phyloP scores from a whole-genome alignment of 129 eudicot species.

The Lonicera japonica region DNA sequence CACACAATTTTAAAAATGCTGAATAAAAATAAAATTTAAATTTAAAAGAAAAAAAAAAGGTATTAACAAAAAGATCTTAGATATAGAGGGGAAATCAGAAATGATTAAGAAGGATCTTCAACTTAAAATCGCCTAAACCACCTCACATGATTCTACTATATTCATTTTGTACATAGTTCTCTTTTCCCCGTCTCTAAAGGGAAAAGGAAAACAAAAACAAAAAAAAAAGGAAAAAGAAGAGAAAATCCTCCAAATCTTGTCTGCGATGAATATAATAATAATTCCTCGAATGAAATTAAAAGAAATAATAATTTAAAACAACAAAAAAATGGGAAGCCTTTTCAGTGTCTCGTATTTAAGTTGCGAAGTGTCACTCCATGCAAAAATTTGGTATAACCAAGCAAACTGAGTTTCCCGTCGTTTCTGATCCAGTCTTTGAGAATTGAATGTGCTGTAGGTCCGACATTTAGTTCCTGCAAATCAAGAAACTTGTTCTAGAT shows the following conservation, averaged over 20 bases:
- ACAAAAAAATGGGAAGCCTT: background rate
- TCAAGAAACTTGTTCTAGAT: too few relatives aligned
- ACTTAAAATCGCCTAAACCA: constrained; percentile 10
- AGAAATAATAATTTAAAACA: too few relatives aligned
- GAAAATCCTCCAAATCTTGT: constrained; percentile 3
- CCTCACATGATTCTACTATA: constrained; percentile 5
- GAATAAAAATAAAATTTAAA: too few relatives aligned
- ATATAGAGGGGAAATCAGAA: too few relatives aligned
- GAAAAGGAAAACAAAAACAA: background rate
- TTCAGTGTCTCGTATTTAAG: constrained; percentile 71
- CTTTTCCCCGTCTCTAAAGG: constrained; percentile 6
- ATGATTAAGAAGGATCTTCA: too few relatives aligned
- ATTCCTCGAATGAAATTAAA: constrained; percentile 10
- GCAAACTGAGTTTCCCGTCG: constrained; percentile 76
- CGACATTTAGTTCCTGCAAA: constrained; percentile 80
- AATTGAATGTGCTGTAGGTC: constrained; percentile 69
- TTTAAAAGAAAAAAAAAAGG: too few relatives aligned
- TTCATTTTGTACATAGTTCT: constrained; percentile 17
- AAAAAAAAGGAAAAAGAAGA: too few relatives aligned
- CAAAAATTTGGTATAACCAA: constrained; percentile 93
- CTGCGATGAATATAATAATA: constrained; percentile 13
- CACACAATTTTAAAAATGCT: too few relatives aligned
- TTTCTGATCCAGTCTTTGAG: constrained; percentile 75
- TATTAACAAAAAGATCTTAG: too few relatives aligned
- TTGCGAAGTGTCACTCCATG: constrained; percentile 93